Base-by-base conservation (phyloP, 352 stramenopile species). In the Pythium brassicae region DNA sequence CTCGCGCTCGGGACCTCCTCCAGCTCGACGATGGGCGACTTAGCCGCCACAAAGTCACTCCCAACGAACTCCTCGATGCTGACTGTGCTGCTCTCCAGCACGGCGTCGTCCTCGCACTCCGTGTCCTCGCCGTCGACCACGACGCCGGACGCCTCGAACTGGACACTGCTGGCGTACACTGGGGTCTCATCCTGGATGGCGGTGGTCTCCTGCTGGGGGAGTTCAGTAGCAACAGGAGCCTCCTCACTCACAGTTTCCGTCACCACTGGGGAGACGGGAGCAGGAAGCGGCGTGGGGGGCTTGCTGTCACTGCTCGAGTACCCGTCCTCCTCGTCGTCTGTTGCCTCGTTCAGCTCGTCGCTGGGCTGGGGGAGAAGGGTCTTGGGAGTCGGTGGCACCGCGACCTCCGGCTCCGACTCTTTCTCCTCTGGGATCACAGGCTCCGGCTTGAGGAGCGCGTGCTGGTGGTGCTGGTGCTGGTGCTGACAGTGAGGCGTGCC, bases 401-500 rank as follows among this genome's bases (percentile, higher is more conserved):
- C 19, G 3, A 17, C 9, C 17, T 25, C 25, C 7, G 48, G 23
- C 9, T 6, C 10, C n/a, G 34, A 25, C 25, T 43, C 37, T 14
- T 39, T 49, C 27, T 58, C 53, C 35, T 58, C 42, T 55, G 49
- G 49, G 34, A 55, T 55, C n/a, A 40, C 42, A 26, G 42, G 29
- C 3, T 50, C 51, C 11, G 45, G 22, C 51, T 50, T n/a, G 40
- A 35, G 27, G 1, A 3, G 20, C 42, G 15, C 10, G 7, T 19
- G 15, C 44, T 50, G 27, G 62, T 45, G 42, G 61, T 55, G 17
- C 49, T 69, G 35, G 50, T 69, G 44, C 7, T 46, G 45, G 32
- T 68, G 51, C 45, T 67, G 63, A 15, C 55, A 32, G 26, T 63
- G 54, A 15, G 50, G 50, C 11, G 48, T 57, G 8, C 56, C 35